Evolutionary conservation across 2,329 filamentous ascomycete species (phyloP).

Genomic region (Colletotrichum camelliae): DNA sequence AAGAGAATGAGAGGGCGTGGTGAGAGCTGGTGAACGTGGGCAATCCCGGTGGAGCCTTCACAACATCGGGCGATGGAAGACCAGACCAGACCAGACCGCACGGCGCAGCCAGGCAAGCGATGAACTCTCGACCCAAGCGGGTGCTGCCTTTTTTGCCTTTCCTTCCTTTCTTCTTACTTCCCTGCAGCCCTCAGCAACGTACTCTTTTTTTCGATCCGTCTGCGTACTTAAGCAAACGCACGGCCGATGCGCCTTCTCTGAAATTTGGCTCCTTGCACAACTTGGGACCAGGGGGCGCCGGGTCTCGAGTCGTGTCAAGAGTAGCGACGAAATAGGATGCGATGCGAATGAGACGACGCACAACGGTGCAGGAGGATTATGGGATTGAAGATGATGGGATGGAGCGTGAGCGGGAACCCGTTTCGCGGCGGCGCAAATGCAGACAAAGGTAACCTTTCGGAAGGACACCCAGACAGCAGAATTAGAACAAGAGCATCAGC

Average conservation of each 20-base stretch:
- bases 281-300: slow-evolving; percentile 1
- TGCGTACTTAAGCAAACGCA: slow-evolving; percentile 10
- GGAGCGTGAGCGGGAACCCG: not conserved
- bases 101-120: not conserved
- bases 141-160: not conserved
- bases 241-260: slow-evolving; percentile 3
- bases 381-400: not conserved
- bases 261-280: slow-evolving; percentile 6
- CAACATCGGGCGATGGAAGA: slow-evolving; percentile 2
- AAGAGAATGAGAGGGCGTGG: not conserved
- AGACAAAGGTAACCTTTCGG: not conserved
- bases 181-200: not conserved
- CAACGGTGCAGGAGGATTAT: not conserved
- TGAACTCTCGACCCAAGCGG: slow-evolving; percentile 1
- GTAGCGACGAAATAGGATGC: not conserved
- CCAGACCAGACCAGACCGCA: not conserved
- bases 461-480: not conserved
- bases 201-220: not conserved
- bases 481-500: not conserved
- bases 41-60: not conserved
- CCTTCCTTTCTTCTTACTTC: not conserved
- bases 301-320: not conserved
- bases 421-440: not conserved
- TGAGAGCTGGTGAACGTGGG: not conserved
- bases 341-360: not conserved